phyloP scores from a whole-genome alignment of 768 basidiomycete species.

The Russula sp. region DNA sequence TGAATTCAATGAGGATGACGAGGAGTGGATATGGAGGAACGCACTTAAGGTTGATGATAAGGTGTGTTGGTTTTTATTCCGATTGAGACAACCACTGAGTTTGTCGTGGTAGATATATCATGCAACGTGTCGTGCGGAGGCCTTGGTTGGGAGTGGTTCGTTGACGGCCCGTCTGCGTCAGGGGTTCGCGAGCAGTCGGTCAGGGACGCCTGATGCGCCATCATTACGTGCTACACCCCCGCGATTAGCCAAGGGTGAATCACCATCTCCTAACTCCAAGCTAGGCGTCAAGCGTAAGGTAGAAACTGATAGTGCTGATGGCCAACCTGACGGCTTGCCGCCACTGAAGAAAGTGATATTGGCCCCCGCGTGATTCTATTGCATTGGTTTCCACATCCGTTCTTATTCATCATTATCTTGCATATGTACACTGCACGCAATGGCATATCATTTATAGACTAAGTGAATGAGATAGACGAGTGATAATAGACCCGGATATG shows the following conservation, averaged over 20 bases:
- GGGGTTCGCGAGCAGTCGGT: constrained; percentile 58
- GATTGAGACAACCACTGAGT: not conserved
- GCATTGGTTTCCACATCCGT: constrained; percentile 15
- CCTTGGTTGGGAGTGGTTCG: constrained; percentile 48
- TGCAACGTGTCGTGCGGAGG: constrained; percentile 91
- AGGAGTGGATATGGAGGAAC: constrained; percentile 98
- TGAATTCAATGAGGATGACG: constrained; percentile 92
- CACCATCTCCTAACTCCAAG: constrained; percentile 53
- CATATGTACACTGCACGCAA: constrained; percentile 30
- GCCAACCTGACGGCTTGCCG: constrained; percentile 51
- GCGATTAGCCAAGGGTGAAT: constrained; percentile 34
- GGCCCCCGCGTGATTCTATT: constrained; percentile 30
- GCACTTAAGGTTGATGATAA: constrained; percentile 79
- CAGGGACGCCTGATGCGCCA: constrained; percentile 66
- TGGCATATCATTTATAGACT: constrained; percentile 19
- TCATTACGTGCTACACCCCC: constrained; percentile 42
- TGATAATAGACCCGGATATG: not conserved
- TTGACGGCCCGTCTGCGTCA: constrained; percentile 71
- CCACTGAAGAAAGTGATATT: constrained; percentile 63
- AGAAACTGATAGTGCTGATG: constrained; percentile 40
- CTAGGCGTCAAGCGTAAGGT: constrained; percentile 76
- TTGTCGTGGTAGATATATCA: constrained; percentile 69
- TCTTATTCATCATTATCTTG: constrained; percentile 28
- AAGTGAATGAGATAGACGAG: not conserved
- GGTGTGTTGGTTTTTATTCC: constrained; percentile 45